These are phyloP conservation scores for Saturnispora kantuleensis DNA, from an alignment of 805 yeast genomes.

Conservation along the genomic window DNA sequence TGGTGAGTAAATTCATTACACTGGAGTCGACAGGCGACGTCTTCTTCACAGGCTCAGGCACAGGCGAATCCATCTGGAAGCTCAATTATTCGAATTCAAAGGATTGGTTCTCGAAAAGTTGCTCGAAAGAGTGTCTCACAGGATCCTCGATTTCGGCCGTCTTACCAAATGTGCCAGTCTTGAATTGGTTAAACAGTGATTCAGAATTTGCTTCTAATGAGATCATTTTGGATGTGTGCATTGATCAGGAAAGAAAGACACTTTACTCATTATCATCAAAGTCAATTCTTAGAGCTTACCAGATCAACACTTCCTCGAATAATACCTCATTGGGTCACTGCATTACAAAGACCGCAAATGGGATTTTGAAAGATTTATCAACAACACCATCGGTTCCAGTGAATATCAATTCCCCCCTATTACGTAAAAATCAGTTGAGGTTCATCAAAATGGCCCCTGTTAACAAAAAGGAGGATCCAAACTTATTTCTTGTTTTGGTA, in stretches of 20 bases:
- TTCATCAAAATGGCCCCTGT: constrained; percentile 58
- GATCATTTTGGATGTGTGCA: constrained; percentile 47
- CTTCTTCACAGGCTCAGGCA: constrained; percentile 73
- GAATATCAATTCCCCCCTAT: constrained; percentile 32
- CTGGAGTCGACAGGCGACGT: constrained; percentile 64
- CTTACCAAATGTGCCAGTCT: constrained; percentile 33
- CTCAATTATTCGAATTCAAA: constrained; percentile 73
- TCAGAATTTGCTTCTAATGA: constrained; percentile 30
- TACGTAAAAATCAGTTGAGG: constrained; percentile 45
- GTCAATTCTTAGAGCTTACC: constrained; percentile 74
- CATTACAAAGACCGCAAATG: constrained; percentile 33
- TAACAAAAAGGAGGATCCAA: constrained; percentile 52
- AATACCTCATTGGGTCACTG: constrained; percentile 23
- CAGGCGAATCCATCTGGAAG: constrained; percentile 79
- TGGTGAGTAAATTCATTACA: constrained; percentile 51
- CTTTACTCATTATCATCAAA: constrained; percentile 75
- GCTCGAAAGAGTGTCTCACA: constrained; percentile 77
- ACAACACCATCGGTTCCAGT: constrained; percentile 30
- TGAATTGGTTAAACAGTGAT: constrained; percentile 19
- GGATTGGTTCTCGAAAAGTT: constrained; percentile 77
- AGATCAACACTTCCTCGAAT: constrained; percentile 36
- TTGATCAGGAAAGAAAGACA: constrained; percentile 71
- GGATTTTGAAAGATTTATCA: constrained; percentile 39
- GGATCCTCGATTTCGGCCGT: constrained; percentile 47
- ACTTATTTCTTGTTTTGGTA: constrained; percentile 65